Percentiles rank a stretch among this genome's conserved stretches.
Conservation (phyloP, 768 basidiomycete genomes). For the Boletus vermiculosoides region DNA sequence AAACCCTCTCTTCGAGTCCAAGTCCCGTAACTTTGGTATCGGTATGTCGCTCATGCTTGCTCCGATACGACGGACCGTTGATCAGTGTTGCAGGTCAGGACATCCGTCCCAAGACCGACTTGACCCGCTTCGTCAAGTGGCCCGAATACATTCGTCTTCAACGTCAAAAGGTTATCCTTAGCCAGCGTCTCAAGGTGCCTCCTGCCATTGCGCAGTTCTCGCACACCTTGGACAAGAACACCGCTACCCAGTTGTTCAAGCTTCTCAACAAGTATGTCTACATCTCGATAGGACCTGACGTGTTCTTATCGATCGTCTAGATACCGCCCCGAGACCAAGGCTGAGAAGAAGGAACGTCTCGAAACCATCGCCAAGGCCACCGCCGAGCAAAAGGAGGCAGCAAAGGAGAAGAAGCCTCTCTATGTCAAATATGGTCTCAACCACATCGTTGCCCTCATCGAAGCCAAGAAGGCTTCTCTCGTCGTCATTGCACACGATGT, state of each 20-base stretch:
- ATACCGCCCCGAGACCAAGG: constrained; percentile 90
- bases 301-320: constrained; percentile 14
- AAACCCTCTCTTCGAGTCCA: constrained; percentile 95
- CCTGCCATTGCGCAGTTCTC: constrained; percentile 98
- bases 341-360: constrained; percentile 96
- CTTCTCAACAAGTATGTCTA: constrained; percentile 80
- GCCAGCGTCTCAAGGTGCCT: constrained; percentile 97
- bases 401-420: constrained; percentile 90
- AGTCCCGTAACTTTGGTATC: constrained; percentile 91
- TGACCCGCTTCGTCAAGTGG: constrained; percentile 99
- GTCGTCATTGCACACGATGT: constrained; percentile 98
- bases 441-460: constrained; percentile 92
- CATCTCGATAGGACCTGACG: background rate
- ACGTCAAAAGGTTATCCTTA: constrained; percentile 96
- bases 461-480: constrained; percentile 96
- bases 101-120: constrained; percentile 82
- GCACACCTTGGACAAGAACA: constrained; percentile 99
- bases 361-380: constrained; percentile 70
- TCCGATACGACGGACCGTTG: background rate
- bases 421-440: constrained; percentile 97
- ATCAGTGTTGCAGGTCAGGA: constrained; percentile 71
- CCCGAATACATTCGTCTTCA: constrained; percentile 98
- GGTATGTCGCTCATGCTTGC: constrained; percentile 49
- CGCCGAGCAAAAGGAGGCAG: constrained; percentile 75
- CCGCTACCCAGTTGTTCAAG: constrained; percentile 96